These are phyloP conservation scores for Dipteronia dyeriana DNA, from an alignment of 345 rosid species.

Conservation along the genomic window DNA sequence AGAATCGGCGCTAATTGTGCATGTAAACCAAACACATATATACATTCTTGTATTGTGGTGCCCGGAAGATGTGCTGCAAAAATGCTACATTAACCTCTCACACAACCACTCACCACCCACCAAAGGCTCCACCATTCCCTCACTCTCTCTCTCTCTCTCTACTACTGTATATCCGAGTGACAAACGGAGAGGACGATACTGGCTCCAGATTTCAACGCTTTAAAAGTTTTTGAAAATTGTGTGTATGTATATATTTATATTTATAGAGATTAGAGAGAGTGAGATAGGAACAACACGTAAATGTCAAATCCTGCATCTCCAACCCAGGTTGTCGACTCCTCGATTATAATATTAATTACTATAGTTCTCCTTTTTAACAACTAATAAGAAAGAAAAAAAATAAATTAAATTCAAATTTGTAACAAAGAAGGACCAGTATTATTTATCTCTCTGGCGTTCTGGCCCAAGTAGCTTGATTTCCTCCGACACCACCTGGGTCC, in stretches of 20 bases:
- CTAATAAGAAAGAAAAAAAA: background rate
- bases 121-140: slow-evolving; percentile 19
- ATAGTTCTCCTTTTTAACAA: background rate
- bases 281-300: slow-evolving; percentile 54
- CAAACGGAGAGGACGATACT: slow-evolving; percentile 89
- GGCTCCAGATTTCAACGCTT: slow-evolving; percentile 78
- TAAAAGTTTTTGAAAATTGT: slow-evolving; percentile 65
- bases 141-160: background rate
- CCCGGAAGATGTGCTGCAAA: slow-evolving; percentile 55
- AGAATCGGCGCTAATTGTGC: slow-evolving; percentile 13
- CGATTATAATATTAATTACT: slow-evolving; percentile 4
- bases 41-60: slow-evolving; percentile 23
- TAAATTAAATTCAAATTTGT: background rate
- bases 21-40: background rate
- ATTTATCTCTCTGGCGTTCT: background rate
- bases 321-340: slow-evolving; percentile 54
- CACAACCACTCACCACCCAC: background rate
- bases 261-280: slow-evolving; percentile 20
- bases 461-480: slow-evolving; percentile 7
- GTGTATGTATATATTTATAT: slow-evolving; percentile 28
- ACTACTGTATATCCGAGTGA: slow-evolving; percentile 67
- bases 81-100: slow-evolving; percentile 10
- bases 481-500: slow-evolving; percentile 16
- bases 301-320: slow-evolving; percentile 72
- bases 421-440: background rate